Evolutionary conservation across 1,284 basidiomycete genomes (phyloP).

Genomic region (Ganoderma resinaceum): DNA sequence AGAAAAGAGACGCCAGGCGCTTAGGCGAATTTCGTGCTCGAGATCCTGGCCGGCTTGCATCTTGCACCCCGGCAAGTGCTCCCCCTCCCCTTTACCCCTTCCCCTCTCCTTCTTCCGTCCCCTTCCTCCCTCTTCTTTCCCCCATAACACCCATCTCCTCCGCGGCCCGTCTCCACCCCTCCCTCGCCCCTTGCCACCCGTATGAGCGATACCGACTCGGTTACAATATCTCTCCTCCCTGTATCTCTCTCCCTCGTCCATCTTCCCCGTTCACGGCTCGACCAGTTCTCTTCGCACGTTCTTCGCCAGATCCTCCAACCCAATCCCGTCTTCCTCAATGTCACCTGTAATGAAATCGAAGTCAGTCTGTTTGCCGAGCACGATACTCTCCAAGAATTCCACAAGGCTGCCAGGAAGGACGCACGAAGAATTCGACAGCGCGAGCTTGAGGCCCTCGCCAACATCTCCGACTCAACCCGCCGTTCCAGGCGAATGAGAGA

Average conservation of each 20-base stretch:
- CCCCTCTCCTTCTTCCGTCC: constrained; percentile 19
- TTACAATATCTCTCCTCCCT: constrained; percentile 74
- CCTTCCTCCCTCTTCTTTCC: constrained; percentile 14
- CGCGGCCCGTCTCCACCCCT: neutral
- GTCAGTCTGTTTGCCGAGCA: constrained; percentile 76
- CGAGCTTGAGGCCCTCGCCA: constrained; percentile 15
- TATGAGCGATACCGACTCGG: constrained; percentile 36
- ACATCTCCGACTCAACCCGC: constrained; percentile 15
- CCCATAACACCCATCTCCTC: constrained; percentile 20
- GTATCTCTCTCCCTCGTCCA: constrained; percentile 74
- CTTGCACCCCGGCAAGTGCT: constrained; percentile 14
- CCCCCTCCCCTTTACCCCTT: constrained; percentile 8
- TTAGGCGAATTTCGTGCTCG: neutral
- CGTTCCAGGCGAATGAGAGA: constrained; percentile 20
- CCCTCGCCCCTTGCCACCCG: constrained; percentile 13
- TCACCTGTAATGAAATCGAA: constrained; percentile 79
- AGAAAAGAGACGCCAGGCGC: constrained; percentile 12
- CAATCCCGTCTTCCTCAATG: constrained; percentile 70
- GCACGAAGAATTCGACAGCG: constrained; percentile 45
- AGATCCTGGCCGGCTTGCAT: constrained; percentile 22
- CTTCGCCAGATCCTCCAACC: constrained; percentile 74
- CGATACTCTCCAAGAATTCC: constrained; percentile 62
- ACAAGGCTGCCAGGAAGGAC: constrained; percentile 65
- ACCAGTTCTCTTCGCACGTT: constrained; percentile 63
- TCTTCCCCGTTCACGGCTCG: constrained; percentile 68